Percentiles rank a stretch among this genome's conserved stretches.
phyloP scores from a whole-genome alignment of 768 basidiomycete species.

The Leccinum incarnatum region DNA sequence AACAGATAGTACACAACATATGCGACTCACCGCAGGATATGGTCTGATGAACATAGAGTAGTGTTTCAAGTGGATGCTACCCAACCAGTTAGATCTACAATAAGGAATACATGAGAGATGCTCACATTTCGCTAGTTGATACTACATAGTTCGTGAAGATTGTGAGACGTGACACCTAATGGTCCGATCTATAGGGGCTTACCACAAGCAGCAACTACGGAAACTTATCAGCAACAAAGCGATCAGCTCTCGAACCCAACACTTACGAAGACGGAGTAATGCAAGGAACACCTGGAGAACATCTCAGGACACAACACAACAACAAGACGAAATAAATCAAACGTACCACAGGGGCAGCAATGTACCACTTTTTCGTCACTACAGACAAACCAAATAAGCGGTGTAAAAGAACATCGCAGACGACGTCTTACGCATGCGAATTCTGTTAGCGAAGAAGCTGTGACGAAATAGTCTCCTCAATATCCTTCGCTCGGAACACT shows the following conservation, averaged over 20 bases:
- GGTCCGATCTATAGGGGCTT: background rate
- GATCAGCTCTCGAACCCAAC: background rate
- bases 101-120: accelerated
- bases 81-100: background rate
- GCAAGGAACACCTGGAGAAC: slow-evolving; percentile 27
- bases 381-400: slow-evolving; percentile 4
- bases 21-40: slow-evolving; percentile 25
- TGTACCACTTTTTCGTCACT: slow-evolving; percentile 35
- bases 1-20: background rate
- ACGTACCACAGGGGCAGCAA: slow-evolving; percentile 30
- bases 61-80: slow-evolving; percentile 26
- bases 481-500: background rate
- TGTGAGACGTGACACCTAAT: background rate
- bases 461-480: background rate
- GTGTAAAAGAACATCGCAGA: background rate
- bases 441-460: slow-evolving; percentile 35
- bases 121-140: slow-evolving; percentile 34
- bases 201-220: slow-evolving; percentile 31
- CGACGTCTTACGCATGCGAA: slow-evolving; percentile 30
- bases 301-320: background rate
- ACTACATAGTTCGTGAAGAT: slow-evolving; percentile 14
- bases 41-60: slow-evolving; percentile 32
- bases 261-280: slow-evolving; percentile 34
- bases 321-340: background rate
- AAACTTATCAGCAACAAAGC: slow-evolving; percentile 4